Evolutionary conservation across 192 early-diverging fungal genomes (phyloP), one percentile per base, ranked within the genome.

Genomic region (Cetraspora pellucida): DNA sequence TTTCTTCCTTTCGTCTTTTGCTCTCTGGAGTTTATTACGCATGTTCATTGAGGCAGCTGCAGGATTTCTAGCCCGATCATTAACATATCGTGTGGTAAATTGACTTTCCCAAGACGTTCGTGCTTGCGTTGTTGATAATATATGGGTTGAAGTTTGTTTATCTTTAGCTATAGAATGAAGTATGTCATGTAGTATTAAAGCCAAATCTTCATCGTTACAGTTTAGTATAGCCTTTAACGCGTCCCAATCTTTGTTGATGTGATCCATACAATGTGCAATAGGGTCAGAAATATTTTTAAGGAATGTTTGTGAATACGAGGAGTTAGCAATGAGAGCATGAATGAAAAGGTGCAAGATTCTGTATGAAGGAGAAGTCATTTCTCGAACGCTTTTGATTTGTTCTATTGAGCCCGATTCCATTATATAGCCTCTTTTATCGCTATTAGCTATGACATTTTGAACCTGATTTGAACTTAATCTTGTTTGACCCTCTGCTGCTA

Each of bases 221-320:
- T 28, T 44, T 21, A 75, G 59, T 45, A 64, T 27, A n/a, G 27
- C 2, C 19, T 75, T 75, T 45, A 75, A 65, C 43, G n/a, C 61
- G 11, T 75, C 30, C 74, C 74, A 75, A 44, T 75, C 74, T 23
- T 75, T 75, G 21, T 14, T 59, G 28, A 75, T 75, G 27, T 75
- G 74, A 37, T 75, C 59, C n/a, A 65, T 21, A 31, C 74, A 75
- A 30, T 75, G 66, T 30, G 69, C 5, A 23, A 28, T 25, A 19
- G 43, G 16, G 13, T 44, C n/a, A 47, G 17, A 8, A 68, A 23
- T 23, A 68, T 68, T 13, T 21, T 43, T 47, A 46, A 27, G 25
- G 28, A 27, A 27, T 28, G 23, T 21, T 23, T 28, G 27, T 44
- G 57, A 44, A 46, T 21, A 17, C 10, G 30, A 1, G 17, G 31